phyloP scores from a whole-genome alignment of 2,329 filamentous ascomycete species.

The Cryphonectria radicalis region DNA sequence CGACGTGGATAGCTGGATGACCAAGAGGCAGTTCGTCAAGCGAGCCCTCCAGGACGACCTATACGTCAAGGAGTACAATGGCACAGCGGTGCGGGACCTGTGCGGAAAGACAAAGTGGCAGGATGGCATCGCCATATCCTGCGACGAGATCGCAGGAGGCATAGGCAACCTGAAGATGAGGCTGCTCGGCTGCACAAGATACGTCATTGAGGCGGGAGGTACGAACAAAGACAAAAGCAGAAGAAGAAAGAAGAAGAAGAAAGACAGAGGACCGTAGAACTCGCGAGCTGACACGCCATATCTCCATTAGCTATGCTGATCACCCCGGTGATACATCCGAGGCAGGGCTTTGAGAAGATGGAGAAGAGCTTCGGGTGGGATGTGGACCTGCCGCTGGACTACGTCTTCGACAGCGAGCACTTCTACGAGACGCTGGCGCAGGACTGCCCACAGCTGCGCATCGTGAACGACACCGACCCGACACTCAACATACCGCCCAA shows the following conservation, averaged over 20 bases:
- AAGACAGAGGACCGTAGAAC: background rate
- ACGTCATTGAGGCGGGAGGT: slow-evolving; percentile 26
- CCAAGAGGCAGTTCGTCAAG: slow-evolving; percentile 23
- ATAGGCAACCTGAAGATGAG: slow-evolving; percentile 28
- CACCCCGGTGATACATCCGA: slow-evolving; percentile 17
- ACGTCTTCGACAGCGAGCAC: slow-evolving; percentile 29
- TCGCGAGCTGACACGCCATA: background rate
- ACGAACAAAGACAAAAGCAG: background rate
- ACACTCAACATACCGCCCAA: slow-evolving; percentile 17
- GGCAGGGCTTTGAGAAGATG: slow-evolving; percentile 25
- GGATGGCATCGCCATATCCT: slow-evolving; percentile 22
- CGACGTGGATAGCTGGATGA: slow-evolving; percentile 4
- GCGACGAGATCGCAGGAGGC: slow-evolving; percentile 25
- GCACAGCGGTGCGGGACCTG: slow-evolving; percentile 19
- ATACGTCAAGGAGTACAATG: slow-evolving; percentile 22
- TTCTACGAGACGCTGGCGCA: slow-evolving; percentile 22
- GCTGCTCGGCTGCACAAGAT: slow-evolving; percentile 24
- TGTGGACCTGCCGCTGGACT: slow-evolving; percentile 19
- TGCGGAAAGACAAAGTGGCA: slow-evolving; percentile 25
- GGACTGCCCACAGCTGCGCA: slow-evolving; percentile 28
- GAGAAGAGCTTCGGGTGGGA: slow-evolving; percentile 26
- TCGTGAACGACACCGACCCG: slow-evolving; percentile 21
- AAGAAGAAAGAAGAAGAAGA: background rate
- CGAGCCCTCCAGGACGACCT: slow-evolving; percentile 20
- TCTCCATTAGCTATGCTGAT: slow-evolving; percentile 20